Base-by-base conservation (phyloP, 2,329 filamentous ascomycete genomes). In the Tolypocladium tropicale region DNA sequence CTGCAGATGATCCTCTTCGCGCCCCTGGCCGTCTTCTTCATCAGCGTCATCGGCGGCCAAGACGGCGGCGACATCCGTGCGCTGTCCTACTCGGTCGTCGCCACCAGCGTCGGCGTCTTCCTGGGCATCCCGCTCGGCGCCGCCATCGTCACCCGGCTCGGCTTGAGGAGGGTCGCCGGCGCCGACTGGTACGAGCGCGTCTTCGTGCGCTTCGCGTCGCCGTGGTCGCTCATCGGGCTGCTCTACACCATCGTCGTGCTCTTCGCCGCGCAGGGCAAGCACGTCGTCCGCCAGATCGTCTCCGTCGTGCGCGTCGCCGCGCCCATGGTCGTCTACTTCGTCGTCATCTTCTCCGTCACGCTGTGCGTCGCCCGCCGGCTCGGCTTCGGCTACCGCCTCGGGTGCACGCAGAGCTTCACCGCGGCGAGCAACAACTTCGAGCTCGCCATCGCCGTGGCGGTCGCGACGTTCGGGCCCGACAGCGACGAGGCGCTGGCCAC, bases 401-500 rank as follows among this genome's bases (percentile, higher is more conserved):
- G 81, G 1, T 78, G 80, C 12, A 93, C 90, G 2, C 90, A 95
- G 71, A 91, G 88, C 66, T 94, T 95, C 64, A 95, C 89, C 0
- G 92, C 90, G 0, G 88, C 89, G 1, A 95, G 90, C 68, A 96
- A 96, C 67, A 95, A 96, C 67, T 96, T 96, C 65, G 91, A 96
- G 74, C 74, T 96, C 28, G 90, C 91, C 0, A 95, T 96, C 71
- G 90, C 90, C 0, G 90, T 96, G 0, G 89, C 89, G 0, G 85
- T 95, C 3, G 87, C 90, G 0, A 86, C 86, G 0, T 95, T 88
- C 71, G 91, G 90, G 0, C 79, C 86, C 0, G 74, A 87, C 43
- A 93, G 88, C 63, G 84, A 91, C 53, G 85, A 95, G 70, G 90
- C 90, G 0, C 74, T 95, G 49, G 90, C 91, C 1, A 78, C 88